Base-by-base conservation (phyloP, 352 stramenopile species). In the Phytophthora litchii region DNA sequence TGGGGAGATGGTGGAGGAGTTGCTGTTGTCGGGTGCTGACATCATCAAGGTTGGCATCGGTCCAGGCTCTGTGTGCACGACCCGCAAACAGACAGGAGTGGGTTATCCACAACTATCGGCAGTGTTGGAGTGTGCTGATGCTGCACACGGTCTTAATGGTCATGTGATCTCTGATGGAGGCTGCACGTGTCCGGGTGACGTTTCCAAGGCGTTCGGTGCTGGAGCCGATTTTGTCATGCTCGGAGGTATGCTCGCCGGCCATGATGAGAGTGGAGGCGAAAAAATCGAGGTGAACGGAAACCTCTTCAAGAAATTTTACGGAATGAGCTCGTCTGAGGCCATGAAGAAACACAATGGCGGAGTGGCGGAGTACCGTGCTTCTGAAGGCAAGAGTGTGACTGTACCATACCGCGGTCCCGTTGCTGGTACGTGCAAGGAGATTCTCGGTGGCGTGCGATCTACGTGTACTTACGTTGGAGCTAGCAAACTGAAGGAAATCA, bases 31-130 rank as follows among this genome's bases (percentile, higher is more conserved):
- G 10, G 91, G 91, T 11, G 91, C 91, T 46, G 90, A 97, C 72
- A 96, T 97, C 69, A 91, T 97, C 73, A 97, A 97, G 70, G 86
- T 97, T 34, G 91, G 91, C 56, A 97, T 97, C 54, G 91, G 91
- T 68, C 91, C 91, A 53, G 91, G 91, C 45, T 93, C 80, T 3
- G 89, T 97, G 20, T 97, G 91, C 83, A 97, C 91, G 8, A 97
- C 91, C 12, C 86, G 91, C 52, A 96, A 96, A 71, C 90, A 97
- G 74, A 97, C 91, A 14, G 91, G 91, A 10, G 91, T 97, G 9
- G 91, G 91, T 5, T 97, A 97, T 60, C 91, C 91, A 11, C 91
- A 97, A 62, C 76, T 97, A 10, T 94, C 80, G 34, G 90, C 90
- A 8, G 83, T 97, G 48, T 73, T 97, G n/a, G 91, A 97, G 61